Evolutionary conservation across 192 early-diverging fungal genomes (phyloP).

Genomic region (Podila horticola): DNA sequence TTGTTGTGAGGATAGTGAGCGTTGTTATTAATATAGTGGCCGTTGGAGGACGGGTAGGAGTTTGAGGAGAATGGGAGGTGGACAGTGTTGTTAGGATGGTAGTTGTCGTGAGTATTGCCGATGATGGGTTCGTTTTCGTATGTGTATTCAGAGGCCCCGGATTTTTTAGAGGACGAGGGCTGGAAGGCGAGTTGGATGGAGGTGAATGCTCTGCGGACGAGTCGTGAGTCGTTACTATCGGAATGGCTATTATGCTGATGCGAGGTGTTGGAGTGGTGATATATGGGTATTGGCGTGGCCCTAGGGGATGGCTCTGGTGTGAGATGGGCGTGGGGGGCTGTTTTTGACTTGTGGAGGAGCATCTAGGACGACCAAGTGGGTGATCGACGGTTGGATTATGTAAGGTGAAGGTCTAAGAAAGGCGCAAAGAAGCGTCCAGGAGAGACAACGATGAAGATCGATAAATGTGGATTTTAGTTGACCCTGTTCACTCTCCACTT

Average conservation of each 20-base stretch:
- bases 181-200: not conserved
- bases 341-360: not conserved
- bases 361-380: not conserved
- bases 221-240: not conserved
- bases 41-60: not conserved
- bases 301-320: not conserved
- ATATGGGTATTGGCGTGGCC: not conserved
- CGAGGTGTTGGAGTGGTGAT: not conserved
- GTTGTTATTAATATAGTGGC: not conserved
- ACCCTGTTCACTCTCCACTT: too few species aligned
- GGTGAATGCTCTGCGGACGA: not conserved
- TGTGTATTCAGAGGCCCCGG: not conserved
- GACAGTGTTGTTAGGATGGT: slow-evolving; percentile 1
- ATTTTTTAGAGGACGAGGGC: not conserved
- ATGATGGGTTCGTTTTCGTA: not conserved
- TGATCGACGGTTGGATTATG: not conserved
- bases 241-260: not conserved
- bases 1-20: slow-evolving; percentile 7
- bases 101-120: not conserved
- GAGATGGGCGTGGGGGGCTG: not conserved
- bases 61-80: slow-evolving; percentile 2
- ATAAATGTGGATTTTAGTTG: too few species aligned
- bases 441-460: too few species aligned
- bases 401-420: too few species aligned
- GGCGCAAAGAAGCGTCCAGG: too few species aligned